Percentiles rank a stretch among this genome's conserved stretches.
These are phyloP conservation scores for Cladophialophora immunda DNA, from an alignment of 2,329 filamentous ascomycete genomes.

Conservation along the genomic window DNA sequence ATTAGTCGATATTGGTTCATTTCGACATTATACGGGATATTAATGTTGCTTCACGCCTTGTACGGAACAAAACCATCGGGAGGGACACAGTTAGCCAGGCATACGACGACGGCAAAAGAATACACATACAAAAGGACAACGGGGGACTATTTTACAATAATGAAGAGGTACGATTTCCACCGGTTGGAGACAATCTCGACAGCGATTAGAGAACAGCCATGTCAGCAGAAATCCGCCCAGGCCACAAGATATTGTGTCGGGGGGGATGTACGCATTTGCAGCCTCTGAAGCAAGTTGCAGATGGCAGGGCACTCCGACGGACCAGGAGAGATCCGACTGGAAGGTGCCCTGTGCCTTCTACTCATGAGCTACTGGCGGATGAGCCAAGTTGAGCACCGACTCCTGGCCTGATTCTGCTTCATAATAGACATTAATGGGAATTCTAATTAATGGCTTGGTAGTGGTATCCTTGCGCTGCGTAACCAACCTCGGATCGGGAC, in stretches of 20 bases:
- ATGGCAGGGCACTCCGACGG: neutral
- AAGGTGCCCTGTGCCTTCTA: neutral
- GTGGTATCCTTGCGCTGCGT: neutral
- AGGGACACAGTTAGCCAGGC: constrained; percentile 20
- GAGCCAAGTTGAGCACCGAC: neutral
- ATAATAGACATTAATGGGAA: neutral
- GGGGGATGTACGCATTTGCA: neutral
- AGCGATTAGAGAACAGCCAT: constrained; percentile 6
- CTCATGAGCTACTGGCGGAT: neutral
- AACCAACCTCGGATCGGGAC: neutral
- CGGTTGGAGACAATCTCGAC: constrained; percentile 17
- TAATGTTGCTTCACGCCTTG: constrained; percentile 19
- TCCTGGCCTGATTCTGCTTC: neutral
- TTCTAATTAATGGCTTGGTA: neutral
- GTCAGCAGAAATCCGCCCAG: neutral
- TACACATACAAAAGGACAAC: neutral
- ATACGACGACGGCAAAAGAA: constrained; percentile 27
- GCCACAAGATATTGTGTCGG: neutral
- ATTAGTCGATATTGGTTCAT: constrained; percentile 13
- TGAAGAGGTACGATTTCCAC: constrained; percentile 11
- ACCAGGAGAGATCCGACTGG: neutral
- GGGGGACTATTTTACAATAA: constrained; percentile 13
- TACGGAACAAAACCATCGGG: constrained; percentile 11
- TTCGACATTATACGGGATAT: constrained; percentile 15
- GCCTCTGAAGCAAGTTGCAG: neutral